Percentiles rank a stretch among this genome's conserved stretches.
These are phyloP conservation scores for Sporisorium sorghi DNA, from an alignment of 1,284 basidiomycete genomes.

Conservation along the genomic window DNA sequence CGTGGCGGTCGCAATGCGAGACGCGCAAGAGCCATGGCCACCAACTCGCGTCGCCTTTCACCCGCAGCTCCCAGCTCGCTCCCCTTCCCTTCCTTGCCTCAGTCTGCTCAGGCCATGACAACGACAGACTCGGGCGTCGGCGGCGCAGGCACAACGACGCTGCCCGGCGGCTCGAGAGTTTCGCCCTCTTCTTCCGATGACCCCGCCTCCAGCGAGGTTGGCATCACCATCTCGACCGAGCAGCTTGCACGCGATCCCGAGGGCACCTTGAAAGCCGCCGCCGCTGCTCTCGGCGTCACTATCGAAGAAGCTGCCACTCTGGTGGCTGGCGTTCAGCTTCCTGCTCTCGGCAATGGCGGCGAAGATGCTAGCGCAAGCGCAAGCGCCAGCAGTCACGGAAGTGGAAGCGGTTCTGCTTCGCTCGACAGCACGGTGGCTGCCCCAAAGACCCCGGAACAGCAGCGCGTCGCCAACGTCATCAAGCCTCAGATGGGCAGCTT, in stretches of 20 bases:
- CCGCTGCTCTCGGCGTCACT: conserved; percentile 48
- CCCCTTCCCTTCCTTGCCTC: conserved; percentile 36
- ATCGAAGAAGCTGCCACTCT: conserved; percentile 48
- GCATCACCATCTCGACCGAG: conserved; percentile 58
- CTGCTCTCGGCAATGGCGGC: conserved; percentile 1
- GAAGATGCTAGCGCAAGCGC: conserved; percentile 1
- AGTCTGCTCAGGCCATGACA: conserved; percentile 9
- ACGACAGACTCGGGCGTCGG: conserved; percentile 26
- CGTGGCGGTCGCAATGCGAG: conserved; percentile 63
- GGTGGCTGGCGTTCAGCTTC: conserved; percentile 49
- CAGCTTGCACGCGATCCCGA: conserved; percentile 54
- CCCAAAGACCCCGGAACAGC: conserved; percentile 44
- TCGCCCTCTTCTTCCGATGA: conserved; percentile 38
- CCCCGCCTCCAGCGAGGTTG: conserved; percentile 38
- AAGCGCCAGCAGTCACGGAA: conserved; percentile 16
- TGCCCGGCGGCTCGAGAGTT: conserved; percentile 20
- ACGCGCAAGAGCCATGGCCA: conserved; percentile 65
- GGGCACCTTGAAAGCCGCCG: conserved; percentile 50
- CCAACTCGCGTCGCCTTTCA: conserved; percentile 58
- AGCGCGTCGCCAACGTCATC: conserved; percentile 25
- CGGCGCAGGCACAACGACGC: conserved; percentile 23
- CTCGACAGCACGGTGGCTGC: conserved; percentile 22
- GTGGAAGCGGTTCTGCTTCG: conserved; percentile 15
- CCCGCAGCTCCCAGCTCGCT: conserved; percentile 49
- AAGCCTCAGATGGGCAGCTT: conserved; percentile 66